Conservation (phyloP, 768 basidiomycete genomes). For the Naganishia randhawae region DNA sequence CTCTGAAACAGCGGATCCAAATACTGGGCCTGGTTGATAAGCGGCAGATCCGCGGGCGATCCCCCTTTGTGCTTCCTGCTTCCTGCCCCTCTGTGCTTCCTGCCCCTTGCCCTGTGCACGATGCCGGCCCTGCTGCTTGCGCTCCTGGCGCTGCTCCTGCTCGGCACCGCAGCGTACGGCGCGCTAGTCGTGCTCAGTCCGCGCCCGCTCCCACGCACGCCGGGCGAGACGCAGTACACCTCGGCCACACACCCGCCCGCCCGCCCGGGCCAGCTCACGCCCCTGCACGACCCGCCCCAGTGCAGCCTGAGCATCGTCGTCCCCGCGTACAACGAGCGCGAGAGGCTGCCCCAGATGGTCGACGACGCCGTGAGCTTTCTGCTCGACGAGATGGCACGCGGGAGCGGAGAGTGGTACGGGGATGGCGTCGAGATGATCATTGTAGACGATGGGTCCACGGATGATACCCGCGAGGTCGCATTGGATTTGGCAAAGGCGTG, state of each 20-base stretch:
- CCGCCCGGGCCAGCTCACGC: conserved; percentile 59
- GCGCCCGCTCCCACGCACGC: conserved; percentile 59
- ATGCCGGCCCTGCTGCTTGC: neutral
- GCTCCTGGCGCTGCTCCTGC: neutral
- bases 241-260: conserved; percentile 57
- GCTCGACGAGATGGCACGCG: conserved; percentile 5
- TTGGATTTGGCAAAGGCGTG: conserved; percentile 61
- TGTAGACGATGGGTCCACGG: conserved; percentile 83
- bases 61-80: neutral
- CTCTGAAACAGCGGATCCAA: neutral
- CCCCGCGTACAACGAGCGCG: conserved; percentile 85
- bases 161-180: conserved; percentile 61
- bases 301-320: conserved; percentile 77
- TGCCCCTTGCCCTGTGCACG: neutral
- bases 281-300: conserved; percentile 56
- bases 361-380: conserved; percentile 60
- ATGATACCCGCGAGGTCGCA: conserved; percentile 66
- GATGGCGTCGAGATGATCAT: conserved; percentile 65
- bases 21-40: neutral
- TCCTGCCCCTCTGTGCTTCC: neutral
- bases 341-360: conserved; percentile 82
- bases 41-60: too few relatives aligned
- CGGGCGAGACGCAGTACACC: conserved; percentile 69
- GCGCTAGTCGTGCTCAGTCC: conserved; percentile 73
- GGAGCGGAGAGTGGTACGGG: conserved; percentile 45